These are phyloP conservation scores for Globisporangium alternatum DNA, from an alignment of 352 stramenopile species.

Conservation along the genomic window DNA sequence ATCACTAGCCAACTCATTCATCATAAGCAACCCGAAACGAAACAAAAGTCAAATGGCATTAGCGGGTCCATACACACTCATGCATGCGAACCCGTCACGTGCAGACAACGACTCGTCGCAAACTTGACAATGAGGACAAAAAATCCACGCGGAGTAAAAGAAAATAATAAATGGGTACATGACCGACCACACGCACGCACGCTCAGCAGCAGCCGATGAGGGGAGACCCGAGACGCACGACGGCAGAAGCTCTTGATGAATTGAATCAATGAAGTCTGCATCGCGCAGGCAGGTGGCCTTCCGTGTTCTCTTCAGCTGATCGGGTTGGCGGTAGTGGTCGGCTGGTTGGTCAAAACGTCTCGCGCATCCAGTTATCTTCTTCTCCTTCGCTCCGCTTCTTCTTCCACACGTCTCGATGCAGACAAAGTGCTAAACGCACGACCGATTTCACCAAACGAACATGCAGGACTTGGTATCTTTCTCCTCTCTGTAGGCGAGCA, in stretches of 20 bases:
- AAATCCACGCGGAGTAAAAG: constrained; percentile 4
- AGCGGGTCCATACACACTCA: neutral
- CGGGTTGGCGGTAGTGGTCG: neutral
- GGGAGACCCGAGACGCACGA: constrained; percentile 2
- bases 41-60: constrained; percentile 11
- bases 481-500: constrained; percentile 1
- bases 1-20: neutral
- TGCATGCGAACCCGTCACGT: neutral
- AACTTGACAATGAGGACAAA: constrained; percentile 6
- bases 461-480: constrained; percentile 9
- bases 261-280: neutral
- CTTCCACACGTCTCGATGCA: constrained; percentile 7
- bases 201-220: neutral
- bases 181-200: constrained; percentile 7
- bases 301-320: constrained; percentile 9
- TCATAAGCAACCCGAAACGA: neutral
- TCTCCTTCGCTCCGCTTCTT: neutral
- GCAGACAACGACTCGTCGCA: neutral
- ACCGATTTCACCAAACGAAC: constrained; percentile 13
- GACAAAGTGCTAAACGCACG: constrained; percentile 14
- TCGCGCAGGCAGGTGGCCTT: neutral
- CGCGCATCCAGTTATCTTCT: constrained; percentile 9
- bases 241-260: constrained; percentile 4
- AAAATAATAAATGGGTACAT: constrained; percentile 13
- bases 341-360: neutral